Percentiles rank a stretch among this genome's conserved stretches.
These are phyloP conservation scores for Brasilioporus rufonigricans DNA, from an alignment of 768 basidiomycete genomes.

Conservation along the genomic window DNA sequence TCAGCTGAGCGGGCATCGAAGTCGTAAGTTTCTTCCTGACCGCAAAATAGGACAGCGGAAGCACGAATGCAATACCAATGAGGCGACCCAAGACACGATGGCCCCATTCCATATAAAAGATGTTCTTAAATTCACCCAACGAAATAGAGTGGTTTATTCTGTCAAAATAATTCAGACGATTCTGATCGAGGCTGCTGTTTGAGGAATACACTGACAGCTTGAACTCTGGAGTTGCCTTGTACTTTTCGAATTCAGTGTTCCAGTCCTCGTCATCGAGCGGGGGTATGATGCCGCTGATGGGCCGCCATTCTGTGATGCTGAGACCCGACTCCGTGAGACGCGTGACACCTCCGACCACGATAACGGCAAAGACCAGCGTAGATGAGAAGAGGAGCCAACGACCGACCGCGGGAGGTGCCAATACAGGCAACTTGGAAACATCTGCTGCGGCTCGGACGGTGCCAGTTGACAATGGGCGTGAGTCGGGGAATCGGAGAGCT, in stretches of 20 bases:
- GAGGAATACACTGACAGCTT: constrained; percentile 64
- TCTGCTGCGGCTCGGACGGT: constrained; percentile 13
- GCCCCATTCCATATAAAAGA: constrained; percentile 98
- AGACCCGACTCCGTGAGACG: constrained; percentile 96
- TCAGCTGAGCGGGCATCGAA: constrained; percentile 59
- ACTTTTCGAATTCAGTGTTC: constrained; percentile 89
- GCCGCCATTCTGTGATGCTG: constrained; percentile 97
- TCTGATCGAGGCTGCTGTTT: neutral
- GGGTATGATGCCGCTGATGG: constrained; percentile 85
- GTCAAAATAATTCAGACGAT: constrained; percentile 1
- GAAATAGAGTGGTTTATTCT: constrained; percentile 90
- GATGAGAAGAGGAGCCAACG: constrained; percentile 86
- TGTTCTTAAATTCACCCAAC: constrained; percentile 89
- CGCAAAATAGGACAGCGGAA: constrained; percentile 81
- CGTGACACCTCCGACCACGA: constrained; percentile 95
- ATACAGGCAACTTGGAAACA: constrained; percentile 44
- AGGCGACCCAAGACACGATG: constrained; percentile 92
- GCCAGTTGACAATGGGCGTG: constrained; percentile 41
- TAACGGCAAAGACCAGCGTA: constrained; percentile 83
- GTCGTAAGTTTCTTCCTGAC: constrained; percentile 65
- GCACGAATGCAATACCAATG: constrained; percentile 79
- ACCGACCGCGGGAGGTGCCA: constrained; percentile 69
- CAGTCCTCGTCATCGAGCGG: constrained; percentile 76
- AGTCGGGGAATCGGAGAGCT: constrained; percentile 23
- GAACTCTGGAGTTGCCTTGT: constrained; percentile 93